Evolutionary conservation across 2,329 filamentous ascomycete genomes (phyloP).

Genomic region (Chaetomium sp.): DNA sequence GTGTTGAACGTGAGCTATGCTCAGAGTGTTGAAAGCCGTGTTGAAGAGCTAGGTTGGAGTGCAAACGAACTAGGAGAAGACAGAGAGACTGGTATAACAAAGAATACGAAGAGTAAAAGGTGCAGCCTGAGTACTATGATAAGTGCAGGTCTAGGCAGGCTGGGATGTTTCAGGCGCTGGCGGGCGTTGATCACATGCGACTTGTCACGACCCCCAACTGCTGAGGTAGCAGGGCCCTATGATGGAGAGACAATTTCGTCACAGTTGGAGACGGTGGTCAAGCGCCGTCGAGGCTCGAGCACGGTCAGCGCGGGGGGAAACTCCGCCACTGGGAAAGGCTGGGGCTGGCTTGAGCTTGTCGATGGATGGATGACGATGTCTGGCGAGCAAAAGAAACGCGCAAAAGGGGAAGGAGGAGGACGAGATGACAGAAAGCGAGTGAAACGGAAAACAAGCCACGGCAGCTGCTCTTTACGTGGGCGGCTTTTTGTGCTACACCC

Average conservation of each 20-base stretch:
- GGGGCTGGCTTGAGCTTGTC: neutral
- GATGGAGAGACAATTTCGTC: neutral
- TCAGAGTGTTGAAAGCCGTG: neutral
- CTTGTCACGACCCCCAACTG: neutral
- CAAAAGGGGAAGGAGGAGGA: no score
- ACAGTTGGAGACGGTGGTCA: neutral
- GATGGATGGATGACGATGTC: no score
- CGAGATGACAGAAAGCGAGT: no score
- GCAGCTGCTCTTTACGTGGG: no score
- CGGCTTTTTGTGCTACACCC: no score
- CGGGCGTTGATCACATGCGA: slow-evolving; percentile 7
- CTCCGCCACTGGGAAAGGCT: neutral
- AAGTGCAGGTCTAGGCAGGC: neutral
- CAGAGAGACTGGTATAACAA: neutral
- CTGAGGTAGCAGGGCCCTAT: no score
- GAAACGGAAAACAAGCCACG: no score
- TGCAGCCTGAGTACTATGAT: neutral
- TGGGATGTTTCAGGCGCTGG: neutral
- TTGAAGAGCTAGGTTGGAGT: neutral
- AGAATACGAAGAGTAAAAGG: neutral
- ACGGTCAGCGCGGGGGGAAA: neutral
- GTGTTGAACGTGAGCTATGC: no score
- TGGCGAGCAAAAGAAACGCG: no score
- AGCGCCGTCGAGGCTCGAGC: neutral
- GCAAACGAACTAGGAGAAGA: neutral